phyloP scores from a whole-genome alignment of 805 yeast genomes.

The Yamadazyma laniorum region DNA sequence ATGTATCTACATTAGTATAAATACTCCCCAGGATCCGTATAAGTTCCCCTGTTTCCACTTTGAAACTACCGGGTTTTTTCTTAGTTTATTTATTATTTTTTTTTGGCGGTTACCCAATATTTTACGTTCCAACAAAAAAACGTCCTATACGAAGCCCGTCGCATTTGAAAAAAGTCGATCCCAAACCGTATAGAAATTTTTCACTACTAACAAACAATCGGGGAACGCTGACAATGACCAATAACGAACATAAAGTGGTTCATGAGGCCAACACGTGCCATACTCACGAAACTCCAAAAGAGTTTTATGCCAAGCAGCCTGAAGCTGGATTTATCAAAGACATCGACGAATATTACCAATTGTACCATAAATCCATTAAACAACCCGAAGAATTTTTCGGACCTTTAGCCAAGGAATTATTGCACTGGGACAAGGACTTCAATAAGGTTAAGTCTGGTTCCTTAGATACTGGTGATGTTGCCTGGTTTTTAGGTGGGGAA shows the following conservation, averaged over 20 bases:
- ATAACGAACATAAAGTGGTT: constrained; percentile 36
- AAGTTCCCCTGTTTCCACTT: too few species aligned
- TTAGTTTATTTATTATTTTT: neutral
- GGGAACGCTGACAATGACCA: constrained; percentile 5
- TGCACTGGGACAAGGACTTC: constrained; percentile 81
- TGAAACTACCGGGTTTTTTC: too few species aligned
- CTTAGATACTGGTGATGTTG: constrained; percentile 51
- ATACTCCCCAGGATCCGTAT: too few species aligned
- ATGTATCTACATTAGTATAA: too few species aligned
- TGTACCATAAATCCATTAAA: constrained; percentile 73
- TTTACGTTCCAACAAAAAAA: constrained; percentile 6
- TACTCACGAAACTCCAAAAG: constrained; percentile 51
- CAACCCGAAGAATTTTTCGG: constrained; percentile 83
- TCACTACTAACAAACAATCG: too few species aligned
- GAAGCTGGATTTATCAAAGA: constrained; percentile 56
- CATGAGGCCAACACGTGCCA: constrained; percentile 58
- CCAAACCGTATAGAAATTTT: neutral
- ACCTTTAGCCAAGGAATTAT: constrained; percentile 64
- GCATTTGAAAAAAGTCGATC: constrained; percentile 4
- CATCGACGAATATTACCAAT: constrained; percentile 62
- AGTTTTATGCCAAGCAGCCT: constrained; percentile 60
- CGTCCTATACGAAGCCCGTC: constrained; percentile 7
- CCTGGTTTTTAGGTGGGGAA: constrained; percentile 81
- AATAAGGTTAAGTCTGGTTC: constrained; percentile 63
- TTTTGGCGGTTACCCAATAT: constrained; percentile 7